Base-by-base conservation (phyloP, 176 grass and related monocot genomes). In the Leersia perrieri region DNA sequence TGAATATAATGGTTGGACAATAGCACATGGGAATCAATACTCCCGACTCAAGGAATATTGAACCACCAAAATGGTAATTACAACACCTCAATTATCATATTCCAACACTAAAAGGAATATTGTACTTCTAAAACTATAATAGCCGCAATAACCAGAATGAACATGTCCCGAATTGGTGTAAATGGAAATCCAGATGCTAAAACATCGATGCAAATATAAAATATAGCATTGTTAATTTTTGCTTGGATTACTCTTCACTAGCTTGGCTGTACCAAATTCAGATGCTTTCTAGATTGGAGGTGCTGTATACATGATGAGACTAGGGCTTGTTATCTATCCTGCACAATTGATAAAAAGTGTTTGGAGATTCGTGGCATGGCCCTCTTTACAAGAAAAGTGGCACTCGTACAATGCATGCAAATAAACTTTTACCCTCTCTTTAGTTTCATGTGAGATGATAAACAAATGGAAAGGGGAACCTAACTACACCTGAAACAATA, bases 321-420 rank as follows among this genome's bases (percentile, higher is more conserved):
- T 74, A 51, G 34, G 35, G 26, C 16, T 68, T 60, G 58, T 39
- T 60, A 83, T 41, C 68, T 72, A 81, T 89, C 72, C 60, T 33
- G 33, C 12, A 67, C 60, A 32, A 61, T 45, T 62, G 83, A 73
- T 89, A 78, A 47, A 78, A 82, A 82, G 88, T 68, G 72, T 68
- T 78, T 86, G 66, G 82, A 86, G 83, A 86, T 86, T 89, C 75
- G 88, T 33, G 83, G 32, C 60, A 86, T 61, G 83, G 18, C 65
- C 63, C 78, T 82, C 88, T 86, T 82, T 49, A 78, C 83, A 86
- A 89, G 78, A 73, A 85, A 82, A 89, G 88, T 73, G 41, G 60
- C 34, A 55, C 58, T 41, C 23, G 34, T 77, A 76, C 72, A 45
- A 67, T 67, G 60, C 73, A 78, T 82, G 72, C 88, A 47, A 39